Evolutionary conservation across 2,329 filamentous ascomycete species (phyloP).

Genomic region (Hypoxylon rubiginosum): DNA sequence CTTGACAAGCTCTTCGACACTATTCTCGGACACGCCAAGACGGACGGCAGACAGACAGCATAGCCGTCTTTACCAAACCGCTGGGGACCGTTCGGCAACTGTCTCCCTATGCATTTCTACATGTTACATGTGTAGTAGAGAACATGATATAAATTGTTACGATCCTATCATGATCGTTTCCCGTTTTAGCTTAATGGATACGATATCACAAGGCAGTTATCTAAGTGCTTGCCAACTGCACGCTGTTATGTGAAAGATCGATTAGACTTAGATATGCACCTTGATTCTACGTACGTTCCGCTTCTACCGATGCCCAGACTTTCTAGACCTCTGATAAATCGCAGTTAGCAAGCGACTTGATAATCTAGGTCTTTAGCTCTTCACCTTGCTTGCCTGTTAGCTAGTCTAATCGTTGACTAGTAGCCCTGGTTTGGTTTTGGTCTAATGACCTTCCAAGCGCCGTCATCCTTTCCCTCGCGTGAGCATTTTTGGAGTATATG

Average conservation of each 20-base stretch:
- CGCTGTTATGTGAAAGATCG: too few relatives aligned
- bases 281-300: background rate
- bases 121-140: background rate
- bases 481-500: constrained; percentile 4
- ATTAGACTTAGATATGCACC: too few relatives aligned
- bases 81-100: constrained; percentile 15
- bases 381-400: constrained; percentile 8
- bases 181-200: constrained; percentile 12
- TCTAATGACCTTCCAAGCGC: constrained; percentile 30
- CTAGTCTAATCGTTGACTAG: constrained; percentile 14
- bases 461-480: constrained; percentile 23
- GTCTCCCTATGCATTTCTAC: constrained; percentile 5
- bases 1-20: constrained; percentile 19
- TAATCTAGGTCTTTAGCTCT: constrained; percentile 15
- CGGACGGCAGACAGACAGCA: constrained; percentile 31
- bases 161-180: constrained; percentile 13
- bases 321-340: constrained; percentile 5
- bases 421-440: constrained; percentile 13
- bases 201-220: background rate
- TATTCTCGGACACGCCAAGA: constrained; percentile 36
- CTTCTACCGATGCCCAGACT: constrained; percentile 14
- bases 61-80: constrained; percentile 24
- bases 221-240: background rate
- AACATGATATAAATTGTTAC: constrained; percentile 6
- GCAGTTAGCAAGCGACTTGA: constrained; percentile 12